Evolutionary conservation across 208 protist species (phyloP), one percentile per base, ranked within the genome.

Genomic region (Wallacemonas sp.): DNA sequence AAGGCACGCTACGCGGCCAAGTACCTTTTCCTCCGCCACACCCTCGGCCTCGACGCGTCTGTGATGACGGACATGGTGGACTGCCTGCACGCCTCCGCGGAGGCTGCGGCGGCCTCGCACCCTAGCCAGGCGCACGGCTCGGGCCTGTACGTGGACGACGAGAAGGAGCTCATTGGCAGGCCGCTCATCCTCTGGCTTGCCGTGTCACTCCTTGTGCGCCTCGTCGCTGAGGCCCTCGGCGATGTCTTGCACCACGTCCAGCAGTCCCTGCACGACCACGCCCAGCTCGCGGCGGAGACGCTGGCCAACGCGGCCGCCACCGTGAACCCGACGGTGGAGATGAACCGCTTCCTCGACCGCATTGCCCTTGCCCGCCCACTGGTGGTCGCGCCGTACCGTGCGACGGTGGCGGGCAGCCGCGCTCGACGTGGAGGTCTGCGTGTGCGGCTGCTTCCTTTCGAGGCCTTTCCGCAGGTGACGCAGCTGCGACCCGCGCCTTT

Each of bases 11-110:
- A 91, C 69, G 81, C 84, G 26, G 65, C 79, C 38, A 93, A 92
- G 76, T 93, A 88, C 65, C 67, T 92, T 20, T 96, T 92, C 54
- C 72, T 96, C 8, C 86, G 77, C 46, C 78, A 91, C 59, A 92
- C 87, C 18, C 68, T 96, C 12, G 64, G 70, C 11, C 32, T 93
- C 3, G 79, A 85, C 48, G 76, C 74, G 44, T 39, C 36, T 3
- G 41, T 76, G 20, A 66, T 93, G 81, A 28, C 18, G 31, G 65
- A 54, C 22, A 65, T 87, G 62, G 73, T 74, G 1, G 59, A 39
- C 2, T 57, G 65, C 23, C 61, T 93, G 7, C 32, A 44, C 5
- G 45, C 22, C 36, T 46, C 67, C 14, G 23, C 46, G 39, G 20
- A 31, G 29, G 55, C 36, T 7, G 52, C 29, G 1, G 57, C 36